Conservation (phyloP, 768 basidiomycete genomes). For the Polyporus arcularius region DNA sequence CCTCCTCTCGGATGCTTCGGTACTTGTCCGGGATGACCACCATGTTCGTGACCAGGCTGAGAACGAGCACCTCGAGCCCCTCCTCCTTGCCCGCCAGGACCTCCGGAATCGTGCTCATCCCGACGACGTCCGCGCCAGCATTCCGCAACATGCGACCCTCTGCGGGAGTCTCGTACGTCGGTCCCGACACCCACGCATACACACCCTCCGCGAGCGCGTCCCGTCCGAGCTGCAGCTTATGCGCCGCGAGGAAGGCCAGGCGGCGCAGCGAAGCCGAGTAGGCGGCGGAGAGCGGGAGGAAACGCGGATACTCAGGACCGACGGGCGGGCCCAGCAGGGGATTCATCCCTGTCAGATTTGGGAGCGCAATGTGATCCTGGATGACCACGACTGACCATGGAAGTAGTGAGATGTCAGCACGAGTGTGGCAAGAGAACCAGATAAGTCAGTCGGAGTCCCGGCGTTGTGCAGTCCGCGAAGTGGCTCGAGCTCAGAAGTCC, state of each 20-base stretch:
- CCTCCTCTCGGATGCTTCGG: slow-evolving; percentile 70
- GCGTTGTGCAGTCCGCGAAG: not conserved
- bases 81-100: slow-evolving; percentile 80
- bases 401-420: slow-evolving; percentile 12
- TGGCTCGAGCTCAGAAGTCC: too few species aligned
- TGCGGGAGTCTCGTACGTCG: slow-evolving; percentile 87
- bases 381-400: slow-evolving; percentile 68
- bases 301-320: slow-evolving; percentile 64
- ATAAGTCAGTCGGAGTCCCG: not conserved
- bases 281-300: slow-evolving; percentile 82
- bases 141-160: slow-evolving; percentile 77
- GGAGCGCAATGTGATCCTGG: slow-evolving; percentile 82
- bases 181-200: slow-evolving; percentile 90
- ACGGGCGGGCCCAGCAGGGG: slow-evolving; percentile 74
- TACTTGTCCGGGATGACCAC: slow-evolving; percentile 74
- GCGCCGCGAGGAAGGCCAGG: slow-evolving; percentile 69
- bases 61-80: slow-evolving; percentile 71
- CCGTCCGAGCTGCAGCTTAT: slow-evolving; percentile 53
- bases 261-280: slow-evolving; percentile 76
- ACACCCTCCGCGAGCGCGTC: slow-evolving; percentile 74
- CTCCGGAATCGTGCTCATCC: slow-evolving; percentile 93
- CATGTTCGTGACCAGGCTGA: slow-evolving; percentile 85
- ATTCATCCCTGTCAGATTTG: slow-evolving; percentile 75
- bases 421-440: not conserved
- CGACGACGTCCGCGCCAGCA: slow-evolving; percentile 87